These are phyloP conservation scores for Catharanthus roseus DNA, from an alignment of 257 asterid species.

Conservation along the genomic window DNA sequence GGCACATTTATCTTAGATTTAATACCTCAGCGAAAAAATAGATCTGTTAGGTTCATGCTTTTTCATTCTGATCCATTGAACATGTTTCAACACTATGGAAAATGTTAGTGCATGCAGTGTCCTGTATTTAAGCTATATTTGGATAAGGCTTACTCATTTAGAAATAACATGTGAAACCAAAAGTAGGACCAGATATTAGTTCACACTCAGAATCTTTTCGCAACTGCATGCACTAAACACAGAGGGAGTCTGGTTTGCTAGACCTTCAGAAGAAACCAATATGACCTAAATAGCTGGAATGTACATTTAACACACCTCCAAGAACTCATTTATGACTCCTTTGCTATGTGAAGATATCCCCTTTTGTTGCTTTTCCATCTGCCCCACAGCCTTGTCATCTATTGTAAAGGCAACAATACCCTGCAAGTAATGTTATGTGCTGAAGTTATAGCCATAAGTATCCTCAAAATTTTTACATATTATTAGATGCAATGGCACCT, in stretches of 20 bases:
- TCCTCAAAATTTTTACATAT: slow-evolving; percentile 11
- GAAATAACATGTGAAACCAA: not conserved
- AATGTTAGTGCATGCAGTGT: not conserved
- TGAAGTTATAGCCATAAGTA: slow-evolving; percentile 15
- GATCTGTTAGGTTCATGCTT: not conserved
- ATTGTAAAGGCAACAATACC: slow-evolving; percentile 93
- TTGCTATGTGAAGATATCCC: slow-evolving; percentile 75
- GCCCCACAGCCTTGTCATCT: slow-evolving; percentile 59
- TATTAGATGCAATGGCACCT: slow-evolving; percentile 46
- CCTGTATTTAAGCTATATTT: not conserved
- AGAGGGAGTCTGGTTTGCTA: not conserved
- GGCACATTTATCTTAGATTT: not conserved
- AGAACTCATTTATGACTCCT: slow-evolving; percentile 87
- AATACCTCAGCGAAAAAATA: not conserved
- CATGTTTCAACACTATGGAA: not conserved
- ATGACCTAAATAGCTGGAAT: slow-evolving; percentile 4
- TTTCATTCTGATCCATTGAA: not conserved
- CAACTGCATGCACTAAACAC: not conserved
- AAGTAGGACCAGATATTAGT: not conserved
- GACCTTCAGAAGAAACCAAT: not conserved
- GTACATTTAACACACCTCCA: slow-evolving; percentile 57
- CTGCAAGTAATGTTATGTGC: slow-evolving; percentile 39
- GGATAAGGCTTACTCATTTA: not conserved
- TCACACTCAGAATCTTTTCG: not conserved
- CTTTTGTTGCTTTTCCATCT: slow-evolving; percentile 67